Base-by-base conservation (phyloP, 208 protist species). In the Leishmania amazonensis region DNA sequence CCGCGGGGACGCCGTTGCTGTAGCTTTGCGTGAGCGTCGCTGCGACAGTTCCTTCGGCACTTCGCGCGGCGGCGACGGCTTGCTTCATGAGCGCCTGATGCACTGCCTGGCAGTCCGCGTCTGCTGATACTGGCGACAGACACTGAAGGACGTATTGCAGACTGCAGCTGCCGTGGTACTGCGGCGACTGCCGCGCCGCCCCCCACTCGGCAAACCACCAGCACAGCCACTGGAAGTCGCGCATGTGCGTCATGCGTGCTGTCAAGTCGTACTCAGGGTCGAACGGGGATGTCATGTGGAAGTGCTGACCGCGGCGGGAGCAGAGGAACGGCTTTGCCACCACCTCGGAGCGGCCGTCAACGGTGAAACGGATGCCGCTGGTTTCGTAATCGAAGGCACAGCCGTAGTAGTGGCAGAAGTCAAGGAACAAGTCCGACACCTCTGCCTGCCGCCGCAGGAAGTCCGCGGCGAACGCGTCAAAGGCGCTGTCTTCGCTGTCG, bases 391-490 rank as follows among this genome's bases (percentile, higher is more conserved):
- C 88, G 87, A 97, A 97, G 45, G 81, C 81, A 81, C 85, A 91
- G 40, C 91, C 92, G 81, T 95, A 97, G 87, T 96, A 97, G 80
- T 89, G 87, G 81, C 94, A 97, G 75, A 97, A 95, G 78, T 97
- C 92, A 38, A 88, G 80, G 72, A 97, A 92, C 9, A 95, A 57
- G 51, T 94, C 84, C 8, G 89, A 87, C 24, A 96, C 65, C 17
- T 78, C 76, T 8, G 88, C 85, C 73, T 83, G 87, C 49, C 81
- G 78, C 70, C 54, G 87, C 68, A 90, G 85, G 78, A 84, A 94
- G 40, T 90, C 87, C 64, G 76, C 84, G 4, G 78, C 79, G 42
- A 89, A 83, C 28, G 74, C 65, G 0, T 87, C 83, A 15, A 79
- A 81, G 38, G 31, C 42, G 73, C 45, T 49, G 77, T 79, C 58